Evolutionary conservation across 1,284 basidiomycete species (phyloP).

Genomic region (Apiotrichum domesticum): DNA sequence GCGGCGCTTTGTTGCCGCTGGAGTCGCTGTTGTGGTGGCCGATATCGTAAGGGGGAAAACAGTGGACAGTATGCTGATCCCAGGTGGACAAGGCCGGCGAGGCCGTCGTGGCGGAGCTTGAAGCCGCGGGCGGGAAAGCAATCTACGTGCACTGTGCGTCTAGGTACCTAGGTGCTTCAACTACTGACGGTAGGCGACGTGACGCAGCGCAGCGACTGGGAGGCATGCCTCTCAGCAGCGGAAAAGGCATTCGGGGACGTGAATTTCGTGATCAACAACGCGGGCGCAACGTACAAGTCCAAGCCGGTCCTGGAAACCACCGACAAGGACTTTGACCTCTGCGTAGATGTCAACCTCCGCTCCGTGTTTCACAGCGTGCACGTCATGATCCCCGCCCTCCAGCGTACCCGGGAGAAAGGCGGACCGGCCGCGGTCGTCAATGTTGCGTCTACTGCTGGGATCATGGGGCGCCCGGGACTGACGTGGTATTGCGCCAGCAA

Average conservation of each 20-base stretch:
- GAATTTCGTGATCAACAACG: slow-evolving; percentile 20
- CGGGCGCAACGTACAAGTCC: slow-evolving; percentile 18
- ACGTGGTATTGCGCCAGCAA: slow-evolving; percentile 18
- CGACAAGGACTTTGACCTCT: slow-evolving; percentile 15
- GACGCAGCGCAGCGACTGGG: slow-evolving; percentile 10
- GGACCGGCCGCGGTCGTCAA: slow-evolving; percentile 12
- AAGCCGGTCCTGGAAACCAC: slow-evolving; percentile 16
- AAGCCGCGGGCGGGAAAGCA: slow-evolving; percentile 9
- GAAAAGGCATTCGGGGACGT: slow-evolving; percentile 11
- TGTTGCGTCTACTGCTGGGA: slow-evolving; percentile 12
- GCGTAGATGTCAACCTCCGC: slow-evolving; percentile 18
- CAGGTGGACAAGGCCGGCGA: slow-evolving; percentile 13
- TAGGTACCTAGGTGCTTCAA: background rate
- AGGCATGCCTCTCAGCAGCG: slow-evolving; percentile 4
- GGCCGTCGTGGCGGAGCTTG: slow-evolving; percentile 11
- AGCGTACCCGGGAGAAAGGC: slow-evolving; percentile 2
- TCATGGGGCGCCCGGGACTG: slow-evolving; percentile 17
- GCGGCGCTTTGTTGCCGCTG: slow-evolving; percentile 7
- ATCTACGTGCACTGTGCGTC: slow-evolving; percentile 11
- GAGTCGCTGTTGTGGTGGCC: slow-evolving; percentile 10
- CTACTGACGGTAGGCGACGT: slow-evolving; percentile 6
- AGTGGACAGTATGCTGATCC: background rate
- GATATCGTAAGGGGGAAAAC: slow-evolving; percentile 8
- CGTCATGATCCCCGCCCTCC: slow-evolving; percentile 11
- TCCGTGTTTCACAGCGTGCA: slow-evolving; percentile 15